A percentile compares a stretch with the other conserved stretches of the same genome.
These are phyloP conservation scores for Xylariaceae sp. DNA, from an alignment of 2,329 filamentous ascomycete species.

Conservation along the genomic window DNA sequence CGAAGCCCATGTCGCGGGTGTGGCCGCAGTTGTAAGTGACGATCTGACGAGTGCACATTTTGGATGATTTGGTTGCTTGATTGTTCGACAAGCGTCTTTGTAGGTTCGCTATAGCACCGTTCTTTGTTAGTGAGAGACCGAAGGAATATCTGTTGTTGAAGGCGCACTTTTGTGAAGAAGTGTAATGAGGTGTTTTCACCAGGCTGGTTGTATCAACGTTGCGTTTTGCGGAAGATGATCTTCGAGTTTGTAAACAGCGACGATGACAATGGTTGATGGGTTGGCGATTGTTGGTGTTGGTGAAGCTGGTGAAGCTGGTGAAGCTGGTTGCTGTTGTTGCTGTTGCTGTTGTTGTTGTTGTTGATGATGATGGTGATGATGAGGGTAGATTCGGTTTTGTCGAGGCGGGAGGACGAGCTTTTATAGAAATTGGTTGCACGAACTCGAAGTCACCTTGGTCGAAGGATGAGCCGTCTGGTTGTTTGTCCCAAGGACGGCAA, in stretches of 20 bases:
- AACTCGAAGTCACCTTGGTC: conserved; percentile 7
- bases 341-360: neutral
- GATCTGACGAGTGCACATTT: conserved; percentile 25
- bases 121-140: neutral
- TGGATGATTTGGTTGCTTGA: conserved; percentile 9
- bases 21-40: conserved; percentile 24
- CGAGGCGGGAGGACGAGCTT: conserved; percentile 19
- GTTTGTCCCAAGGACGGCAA: conserved; percentile 10
- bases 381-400: conserved; percentile 14
- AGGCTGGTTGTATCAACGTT: neutral
- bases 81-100: neutral
- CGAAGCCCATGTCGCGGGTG: conserved; percentile 5
- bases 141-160: neutral
- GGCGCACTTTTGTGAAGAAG: conserved; percentile 1
- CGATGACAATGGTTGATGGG: neutral
- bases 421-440: conserved; percentile 23
- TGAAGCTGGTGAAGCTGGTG: neutral
- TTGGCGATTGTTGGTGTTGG: neutral
- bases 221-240: conserved; percentile 1
- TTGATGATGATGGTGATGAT: conserved; percentile 9
- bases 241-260: neutral
- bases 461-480: conserved; percentile 1
- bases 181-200: neutral
- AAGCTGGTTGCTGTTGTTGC: neutral
- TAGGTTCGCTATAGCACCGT: neutral